phyloP scores from a whole-genome alignment of 306 rosid species.

The Delonix regia region DNA sequence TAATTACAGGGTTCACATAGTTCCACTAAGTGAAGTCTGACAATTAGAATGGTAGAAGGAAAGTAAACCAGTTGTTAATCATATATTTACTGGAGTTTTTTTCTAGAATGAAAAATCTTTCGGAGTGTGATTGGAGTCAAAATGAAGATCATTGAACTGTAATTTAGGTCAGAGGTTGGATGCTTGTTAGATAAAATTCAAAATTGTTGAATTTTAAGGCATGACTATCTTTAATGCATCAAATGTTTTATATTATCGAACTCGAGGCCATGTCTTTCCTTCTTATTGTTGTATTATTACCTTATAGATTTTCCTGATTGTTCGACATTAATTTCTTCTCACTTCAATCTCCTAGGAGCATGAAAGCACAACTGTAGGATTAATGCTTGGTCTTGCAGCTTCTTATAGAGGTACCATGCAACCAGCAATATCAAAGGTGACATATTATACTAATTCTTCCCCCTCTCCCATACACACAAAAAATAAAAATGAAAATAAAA shows the following conservation, averaged over 20 bases:
- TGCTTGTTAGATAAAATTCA: neutral
- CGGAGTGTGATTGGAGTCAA: neutral
- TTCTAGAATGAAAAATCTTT: conserved; percentile 16
- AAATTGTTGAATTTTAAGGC: conserved; percentile 6
- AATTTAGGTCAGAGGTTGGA: conserved; percentile 11
- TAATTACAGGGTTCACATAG: neutral
- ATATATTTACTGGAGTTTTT: neutral
- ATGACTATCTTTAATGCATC: neutral
- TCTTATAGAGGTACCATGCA: conserved; percentile 96
- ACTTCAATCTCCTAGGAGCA: conserved; percentile 67
- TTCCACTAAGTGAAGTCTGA: neutral
- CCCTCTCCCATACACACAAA: too few species aligned
- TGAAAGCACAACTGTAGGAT: conserved; percentile 88
- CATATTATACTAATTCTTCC: neutral
- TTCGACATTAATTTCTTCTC: conserved; percentile 39
- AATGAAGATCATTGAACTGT: conserved; percentile 14
- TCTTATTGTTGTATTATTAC: conserved; percentile 26
- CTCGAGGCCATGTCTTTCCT: conserved; percentile 17
- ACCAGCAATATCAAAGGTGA: conserved; percentile 88
- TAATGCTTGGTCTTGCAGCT: conserved; percentile 98
- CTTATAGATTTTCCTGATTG: conserved; percentile 31
- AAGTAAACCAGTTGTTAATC: neutral
- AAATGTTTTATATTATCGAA: conserved; percentile 20
- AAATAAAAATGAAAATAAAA: too few species aligned
- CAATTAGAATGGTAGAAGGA: conserved; percentile 14